phyloP scores from a whole-genome alignment of 139 green algal genomes.

The Zygnema cylindricum region DNA sequence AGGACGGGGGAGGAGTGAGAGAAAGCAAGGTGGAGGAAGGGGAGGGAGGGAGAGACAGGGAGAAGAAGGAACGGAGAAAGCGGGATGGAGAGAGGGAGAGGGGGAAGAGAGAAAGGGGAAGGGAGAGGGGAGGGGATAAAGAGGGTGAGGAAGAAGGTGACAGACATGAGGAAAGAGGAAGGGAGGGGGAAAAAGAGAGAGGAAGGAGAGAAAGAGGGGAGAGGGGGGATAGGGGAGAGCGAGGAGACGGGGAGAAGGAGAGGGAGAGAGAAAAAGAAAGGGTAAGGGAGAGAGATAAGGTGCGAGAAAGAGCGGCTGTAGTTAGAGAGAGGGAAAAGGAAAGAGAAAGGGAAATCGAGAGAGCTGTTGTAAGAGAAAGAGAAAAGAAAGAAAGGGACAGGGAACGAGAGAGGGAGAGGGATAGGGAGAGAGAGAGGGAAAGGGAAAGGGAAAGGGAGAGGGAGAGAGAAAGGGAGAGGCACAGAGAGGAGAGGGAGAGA shows the following conservation, averaged over 20 bases:
- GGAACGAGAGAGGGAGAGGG: neutral
- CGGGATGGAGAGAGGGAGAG: too few relatives aligned
- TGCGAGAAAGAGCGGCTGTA: neutral
- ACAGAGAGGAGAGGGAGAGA: constrained; percentile 3
- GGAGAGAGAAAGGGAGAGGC: neutral
- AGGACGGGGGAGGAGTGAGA: too few relatives aligned
- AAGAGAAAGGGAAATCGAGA: neutral
- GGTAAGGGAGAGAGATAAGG: neutral
- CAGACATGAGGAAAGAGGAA: neutral
- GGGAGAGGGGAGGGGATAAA: neutral
- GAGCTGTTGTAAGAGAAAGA: neutral
- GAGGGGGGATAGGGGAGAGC: neutral
- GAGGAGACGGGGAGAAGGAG: neutral
- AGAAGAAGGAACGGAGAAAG: too few relatives aligned
- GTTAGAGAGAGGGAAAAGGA: neutral
- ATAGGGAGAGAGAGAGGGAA: constrained; percentile 6
- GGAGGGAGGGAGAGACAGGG: too few relatives aligned
- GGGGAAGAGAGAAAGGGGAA: too few relatives aligned
- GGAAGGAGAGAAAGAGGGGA: neutral
- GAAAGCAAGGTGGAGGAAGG: too few relatives aligned
- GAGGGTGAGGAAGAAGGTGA: neutral
- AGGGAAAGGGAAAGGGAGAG: neutral
- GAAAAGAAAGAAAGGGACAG: neutral
- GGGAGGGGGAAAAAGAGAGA: neutral
- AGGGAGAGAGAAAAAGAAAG: neutral